A percentile compares a stretch with the other conserved stretches of the same genome.
phyloP scores from a whole-genome alignment of 306 rosid species.

The Dicorynia guianensis region DNA sequence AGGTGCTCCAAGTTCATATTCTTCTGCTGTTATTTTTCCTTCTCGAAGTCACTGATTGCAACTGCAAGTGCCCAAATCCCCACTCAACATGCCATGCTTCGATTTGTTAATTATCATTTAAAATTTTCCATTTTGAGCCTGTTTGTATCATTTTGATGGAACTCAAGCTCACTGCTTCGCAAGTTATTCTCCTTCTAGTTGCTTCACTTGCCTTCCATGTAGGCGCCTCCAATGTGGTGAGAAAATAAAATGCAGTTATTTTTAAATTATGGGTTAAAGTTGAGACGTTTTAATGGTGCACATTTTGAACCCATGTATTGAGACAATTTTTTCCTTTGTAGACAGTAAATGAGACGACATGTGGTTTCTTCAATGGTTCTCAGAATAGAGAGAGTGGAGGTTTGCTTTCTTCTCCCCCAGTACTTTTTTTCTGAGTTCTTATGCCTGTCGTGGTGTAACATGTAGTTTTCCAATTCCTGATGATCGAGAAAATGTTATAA shows the following conservation, averaged over 20 bases:
- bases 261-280: background rate
- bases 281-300: background rate
- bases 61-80: background rate
- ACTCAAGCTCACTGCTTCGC: constrained; percentile 23
- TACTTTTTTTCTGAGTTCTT: background rate
- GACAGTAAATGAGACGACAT: constrained; percentile 47
- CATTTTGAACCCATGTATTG: constrained; percentile 4
- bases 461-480: background rate
- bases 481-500: no score
- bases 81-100: background rate
- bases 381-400: constrained; percentile 24
- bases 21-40: background rate
- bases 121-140: constrained; percentile 5
- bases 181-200: constrained; percentile 33
- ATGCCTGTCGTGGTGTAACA: background rate
- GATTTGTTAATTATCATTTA: background rate
- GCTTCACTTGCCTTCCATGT: constrained; percentile 29
- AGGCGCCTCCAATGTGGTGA: constrained; percentile 44
- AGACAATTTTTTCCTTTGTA: constrained; percentile 21
- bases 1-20: background rate
- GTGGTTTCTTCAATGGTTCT: constrained; percentile 30
- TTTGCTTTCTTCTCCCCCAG: background rate
- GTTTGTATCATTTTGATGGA: constrained; percentile 12
- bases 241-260: background rate
- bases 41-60: constrained; percentile 16